Percentiles rank a stretch among this genome's conserved stretches.
phyloP scores from a whole-genome alignment of 805 yeast species.

The Sugiyamaella qingdaonensis region DNA sequence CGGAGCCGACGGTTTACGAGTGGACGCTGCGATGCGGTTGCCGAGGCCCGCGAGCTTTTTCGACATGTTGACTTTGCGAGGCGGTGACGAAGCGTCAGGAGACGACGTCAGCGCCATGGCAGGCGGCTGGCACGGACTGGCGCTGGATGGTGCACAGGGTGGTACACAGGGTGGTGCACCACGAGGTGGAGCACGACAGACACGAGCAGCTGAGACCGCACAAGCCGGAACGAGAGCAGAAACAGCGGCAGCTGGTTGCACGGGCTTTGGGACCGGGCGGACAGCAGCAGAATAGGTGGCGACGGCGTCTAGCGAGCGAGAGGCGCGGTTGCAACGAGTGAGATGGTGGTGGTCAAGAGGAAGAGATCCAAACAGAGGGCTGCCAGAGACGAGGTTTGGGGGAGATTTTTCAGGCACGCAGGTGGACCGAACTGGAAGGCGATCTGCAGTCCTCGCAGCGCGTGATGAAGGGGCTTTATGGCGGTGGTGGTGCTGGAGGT shows the following conservation, averaged over 20 bases:
- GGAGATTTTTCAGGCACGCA: too few relatives aligned
- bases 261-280: neutral
- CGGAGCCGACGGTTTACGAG: constrained; percentile 4
- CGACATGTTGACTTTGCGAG: neutral
- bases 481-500: too few relatives aligned
- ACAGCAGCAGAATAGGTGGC: neutral
- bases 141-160: neutral
- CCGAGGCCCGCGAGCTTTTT: constrained; percentile 11
- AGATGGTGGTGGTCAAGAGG: too few relatives aligned
- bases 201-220: neutral
- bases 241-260: neutral
- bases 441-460: too few relatives aligned
- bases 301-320: too few relatives aligned
- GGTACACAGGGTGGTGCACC: neutral
- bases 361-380: too few relatives aligned
- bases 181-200: neutral
- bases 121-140: neutral
- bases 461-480: too few relatives aligned
- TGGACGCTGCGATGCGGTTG: constrained; percentile 6
- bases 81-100: neutral
- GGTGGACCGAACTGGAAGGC: too few relatives aligned
- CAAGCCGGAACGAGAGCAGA: neutral
- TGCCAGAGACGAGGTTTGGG: too few relatives aligned
- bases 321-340: too few relatives aligned
- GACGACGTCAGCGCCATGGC: neutral